phyloP scores from a whole-genome alignment of 495 filamentous ascomycete genomes.

The Lepraria neglecta region DNA sequence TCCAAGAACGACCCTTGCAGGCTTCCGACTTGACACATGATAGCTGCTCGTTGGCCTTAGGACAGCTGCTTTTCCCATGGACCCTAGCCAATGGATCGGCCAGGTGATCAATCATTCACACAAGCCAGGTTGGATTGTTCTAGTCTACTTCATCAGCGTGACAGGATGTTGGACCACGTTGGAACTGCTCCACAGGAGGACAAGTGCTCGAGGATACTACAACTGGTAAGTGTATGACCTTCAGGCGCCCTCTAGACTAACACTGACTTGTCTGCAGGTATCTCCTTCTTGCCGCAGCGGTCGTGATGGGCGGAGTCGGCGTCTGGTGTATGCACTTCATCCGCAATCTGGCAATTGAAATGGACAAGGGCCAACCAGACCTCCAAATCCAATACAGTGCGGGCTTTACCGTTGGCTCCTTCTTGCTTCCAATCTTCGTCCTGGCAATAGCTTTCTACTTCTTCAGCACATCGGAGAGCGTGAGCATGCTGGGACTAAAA shows the following conservation, averaged over 20 bases:
- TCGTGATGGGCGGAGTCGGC: constrained; percentile 76
- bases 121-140: constrained; percentile 55
- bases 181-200: constrained; percentile 73
- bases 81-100: constrained; percentile 22
- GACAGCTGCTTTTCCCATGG: neutral
- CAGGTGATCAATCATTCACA: constrained; percentile 50
- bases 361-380: constrained; percentile 52
- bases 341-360: constrained; percentile 70
- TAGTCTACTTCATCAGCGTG: constrained; percentile 72
- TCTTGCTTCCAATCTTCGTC: constrained; percentile 72
- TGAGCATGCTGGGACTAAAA: constrained; percentile 52
- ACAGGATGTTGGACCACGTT: constrained; percentile 72
- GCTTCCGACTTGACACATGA: too few species aligned
- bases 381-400: constrained; percentile 69
- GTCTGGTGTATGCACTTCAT: constrained; percentile 86
- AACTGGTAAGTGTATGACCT: constrained; percentile 53
- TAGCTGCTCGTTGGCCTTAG: neutral
- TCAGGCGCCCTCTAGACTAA: neutral
- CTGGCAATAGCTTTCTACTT: constrained; percentile 65
- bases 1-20: too few species aligned
- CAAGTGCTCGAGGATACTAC: constrained; percentile 56
- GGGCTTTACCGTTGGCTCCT: constrained; percentile 67
- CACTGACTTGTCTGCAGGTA: constrained; percentile 44
- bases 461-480: constrained; percentile 49
- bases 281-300: constrained; percentile 61